Evolutionary conservation across 441 rosid species (phyloP).

Genomic region (Populus trichocarpa): DNA sequence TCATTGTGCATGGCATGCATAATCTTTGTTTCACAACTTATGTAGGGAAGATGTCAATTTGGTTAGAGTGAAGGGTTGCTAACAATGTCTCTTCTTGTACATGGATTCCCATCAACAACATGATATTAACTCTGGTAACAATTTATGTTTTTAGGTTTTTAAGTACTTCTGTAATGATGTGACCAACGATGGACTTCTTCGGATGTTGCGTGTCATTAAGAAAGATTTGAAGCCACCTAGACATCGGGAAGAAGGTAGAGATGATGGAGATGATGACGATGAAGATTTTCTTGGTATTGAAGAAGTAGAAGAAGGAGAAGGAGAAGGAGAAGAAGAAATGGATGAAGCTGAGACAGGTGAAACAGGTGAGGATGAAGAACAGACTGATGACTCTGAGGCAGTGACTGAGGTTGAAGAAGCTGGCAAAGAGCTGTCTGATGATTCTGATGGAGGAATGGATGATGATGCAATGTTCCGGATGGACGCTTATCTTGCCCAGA

Average conservation of each 20-base stretch:
- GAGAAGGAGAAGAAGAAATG: conserved; percentile 52
- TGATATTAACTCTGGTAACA: neutral
- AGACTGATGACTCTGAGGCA: conserved; percentile 75
- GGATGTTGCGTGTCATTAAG: conserved; percentile 84
- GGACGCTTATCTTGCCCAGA: conserved; percentile 89
- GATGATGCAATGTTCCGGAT: conserved; percentile 97
- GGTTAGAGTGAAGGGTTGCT: neutral
- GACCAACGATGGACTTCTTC: conserved; percentile 68
- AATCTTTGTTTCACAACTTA: neutral
- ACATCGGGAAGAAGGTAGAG: conserved; percentile 56
- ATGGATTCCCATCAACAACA: neutral
- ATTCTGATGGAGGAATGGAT: conserved; percentile 90
- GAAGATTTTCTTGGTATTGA: conserved; percentile 82
- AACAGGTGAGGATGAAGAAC: conserved; percentile 75
- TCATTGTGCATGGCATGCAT: neutral
- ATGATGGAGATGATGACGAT: conserved; percentile 60
- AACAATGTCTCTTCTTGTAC: neutral
- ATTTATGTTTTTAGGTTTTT: conserved; percentile 58
- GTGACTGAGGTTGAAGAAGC: conserved; percentile 44
- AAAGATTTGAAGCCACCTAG: conserved; percentile 90
- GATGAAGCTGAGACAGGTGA: conserved; percentile 67
- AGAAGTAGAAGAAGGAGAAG: conserved; percentile 60
- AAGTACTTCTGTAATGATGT: conserved; percentile 74
- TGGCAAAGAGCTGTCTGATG: conserved; percentile 46
- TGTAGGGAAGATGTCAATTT: neutral